Evolutionary conservation across 2,329 filamentous ascomycete species (phyloP).

Genomic region (Parastagonospora nodorum): DNA sequence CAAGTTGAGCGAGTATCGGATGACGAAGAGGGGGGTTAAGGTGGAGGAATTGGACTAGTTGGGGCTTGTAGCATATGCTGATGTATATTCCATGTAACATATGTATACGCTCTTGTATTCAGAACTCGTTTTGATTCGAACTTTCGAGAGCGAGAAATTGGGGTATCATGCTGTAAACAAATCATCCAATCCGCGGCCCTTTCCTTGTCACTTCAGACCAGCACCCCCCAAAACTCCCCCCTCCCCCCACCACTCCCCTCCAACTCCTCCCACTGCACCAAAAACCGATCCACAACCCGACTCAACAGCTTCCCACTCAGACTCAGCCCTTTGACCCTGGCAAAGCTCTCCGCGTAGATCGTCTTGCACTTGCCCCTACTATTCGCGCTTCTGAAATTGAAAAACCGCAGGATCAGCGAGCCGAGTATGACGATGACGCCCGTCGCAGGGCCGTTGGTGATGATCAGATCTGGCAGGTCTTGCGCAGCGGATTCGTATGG

Average conservation of each 20-base stretch:
- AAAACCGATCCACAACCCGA: constrained; percentile 73
- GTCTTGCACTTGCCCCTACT: constrained; percentile 66
- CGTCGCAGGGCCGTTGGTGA: constrained; percentile 89
- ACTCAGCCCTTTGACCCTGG: constrained; percentile 80
- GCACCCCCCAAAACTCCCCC: constrained; percentile 52
- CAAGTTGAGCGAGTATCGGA: constrained; percentile 51
- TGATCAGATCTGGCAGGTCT: constrained; percentile 72
- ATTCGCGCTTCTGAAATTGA: constrained; percentile 46
- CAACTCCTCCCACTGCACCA: constrained; percentile 79
- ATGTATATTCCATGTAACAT: constrained; percentile 15
- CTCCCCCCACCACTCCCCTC: constrained; percentile 49
- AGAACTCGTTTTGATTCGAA: no score
- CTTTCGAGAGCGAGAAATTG: no score
- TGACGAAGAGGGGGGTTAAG: constrained; percentile 24
- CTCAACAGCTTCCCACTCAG: constrained; percentile 80
- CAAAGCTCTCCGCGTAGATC: constrained; percentile 92
- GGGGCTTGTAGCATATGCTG: constrained; percentile 19
- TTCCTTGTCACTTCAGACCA: constrained; percentile 32
- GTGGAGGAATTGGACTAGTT: constrained; percentile 17
- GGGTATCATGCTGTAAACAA: constrained; percentile 13
- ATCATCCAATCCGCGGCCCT: neutral
- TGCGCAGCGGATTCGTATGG: constrained; percentile 19
- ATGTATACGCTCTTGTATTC: neutral
- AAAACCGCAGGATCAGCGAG: constrained; percentile 60
- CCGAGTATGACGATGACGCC: constrained; percentile 75